A percentile compares a stretch with the other conserved stretches of the same genome.
Conservation (phyloP, 1,139 yeast species). For the Candida sanyaensis region DNA sequence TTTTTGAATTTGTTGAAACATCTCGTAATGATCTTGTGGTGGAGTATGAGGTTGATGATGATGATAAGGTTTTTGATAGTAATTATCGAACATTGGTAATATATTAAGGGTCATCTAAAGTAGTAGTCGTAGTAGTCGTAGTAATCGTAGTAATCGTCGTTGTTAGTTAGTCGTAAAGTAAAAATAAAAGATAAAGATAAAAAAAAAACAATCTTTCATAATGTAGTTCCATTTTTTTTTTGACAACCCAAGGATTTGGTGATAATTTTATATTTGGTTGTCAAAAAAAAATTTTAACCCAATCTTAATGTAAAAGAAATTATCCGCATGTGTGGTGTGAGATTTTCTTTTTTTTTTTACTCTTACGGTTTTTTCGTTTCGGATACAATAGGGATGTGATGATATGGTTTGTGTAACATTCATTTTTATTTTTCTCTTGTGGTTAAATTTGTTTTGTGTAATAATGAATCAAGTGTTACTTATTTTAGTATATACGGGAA, state of each 20-base stretch:
- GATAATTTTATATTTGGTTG: constrained; percentile 3
- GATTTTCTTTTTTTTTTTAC: not conserved
- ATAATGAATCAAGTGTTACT: not conserved
- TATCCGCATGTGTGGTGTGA: constrained; percentile 4
- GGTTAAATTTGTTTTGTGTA: not conserved
- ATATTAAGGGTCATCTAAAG: constrained; percentile 20
- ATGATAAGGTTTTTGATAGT: constrained; percentile 6
- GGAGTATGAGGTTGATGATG: not conserved
- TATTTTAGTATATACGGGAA: not conserved
- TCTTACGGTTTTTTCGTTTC: not conserved
- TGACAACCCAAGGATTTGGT: constrained; percentile 1
- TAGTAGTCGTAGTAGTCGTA: constrained; percentile 2
- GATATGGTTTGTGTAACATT: not conserved
- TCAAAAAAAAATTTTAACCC: not conserved
- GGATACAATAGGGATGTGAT: constrained; percentile 1
- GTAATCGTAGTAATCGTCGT: not conserved
- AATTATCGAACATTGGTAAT: constrained; percentile 16
- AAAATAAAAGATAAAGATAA: not conserved
- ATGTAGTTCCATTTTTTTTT: not conserved
- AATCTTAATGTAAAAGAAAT: not conserved
- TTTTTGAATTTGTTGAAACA: constrained; percentile 7
- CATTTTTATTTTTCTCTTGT: not conserved
- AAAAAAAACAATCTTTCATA: not conserved
- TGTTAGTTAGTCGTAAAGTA: not conserved
- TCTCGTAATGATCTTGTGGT: constrained; percentile 4